Base-by-base conservation (phyloP, 257 asterid species). In the Solanum phureja region DNA sequence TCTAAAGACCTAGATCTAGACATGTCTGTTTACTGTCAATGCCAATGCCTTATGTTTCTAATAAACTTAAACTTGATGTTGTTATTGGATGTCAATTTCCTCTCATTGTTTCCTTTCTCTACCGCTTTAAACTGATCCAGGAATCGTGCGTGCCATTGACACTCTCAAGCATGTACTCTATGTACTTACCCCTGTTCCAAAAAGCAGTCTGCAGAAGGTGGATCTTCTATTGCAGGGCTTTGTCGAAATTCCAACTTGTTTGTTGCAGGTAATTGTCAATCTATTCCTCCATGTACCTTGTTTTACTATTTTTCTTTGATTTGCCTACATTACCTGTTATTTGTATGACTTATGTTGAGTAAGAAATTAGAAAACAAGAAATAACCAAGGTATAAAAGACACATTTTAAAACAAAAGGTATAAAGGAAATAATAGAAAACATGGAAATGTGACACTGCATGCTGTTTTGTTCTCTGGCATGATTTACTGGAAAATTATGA, bases 101-200 rank as follows among this genome's bases (percentile, higher is more conserved):
- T 27, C 60, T 69, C 56, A 84, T 69, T 83, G 71, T 49, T 74
- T 35, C 62, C 62, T 56, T 87, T 88, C 77, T 58, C 16, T 86
- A 58, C 87, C 24, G 84, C 87, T 77, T 72, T 21, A 73, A 73
- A 86, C 52, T 86, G 89, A 64, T 87, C 86, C 95, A 94, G 99
- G 99, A 83, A 93, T 97, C 29, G 98, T 97, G 88, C 92, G 99
- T 93, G 94, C 94, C 87, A 90, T 97, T 24, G 99, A 96, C 89
- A 91, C 98, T 37, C 87, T 86, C 58, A 92, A 87, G 88, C 94
- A 91, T 14, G 88, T 94, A 74, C 91, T 97, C 82, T 89, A 95
- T 76, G 86, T 97, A 76, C 92, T 97, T 79, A 95, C 98, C 83
- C 99, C 99, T 62, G 94, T 96, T 76, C 96, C 99, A 62, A 92